phyloP scores from a whole-genome alignment of 2,329 filamentous ascomycete genomes.

The Westerdykella sp. region DNA sequence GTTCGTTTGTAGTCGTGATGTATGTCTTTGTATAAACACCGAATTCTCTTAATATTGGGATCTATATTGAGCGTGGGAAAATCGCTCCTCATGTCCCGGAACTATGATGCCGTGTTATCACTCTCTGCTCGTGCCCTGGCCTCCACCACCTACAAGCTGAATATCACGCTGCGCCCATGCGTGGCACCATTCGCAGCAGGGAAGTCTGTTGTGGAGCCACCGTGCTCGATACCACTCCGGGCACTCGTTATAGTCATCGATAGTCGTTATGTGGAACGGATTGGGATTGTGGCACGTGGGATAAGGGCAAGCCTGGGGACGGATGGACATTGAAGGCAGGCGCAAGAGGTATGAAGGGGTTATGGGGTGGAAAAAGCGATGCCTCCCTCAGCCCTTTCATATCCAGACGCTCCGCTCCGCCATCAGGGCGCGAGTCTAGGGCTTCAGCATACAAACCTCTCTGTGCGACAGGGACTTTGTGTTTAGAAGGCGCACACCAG shows the following conservation, averaged over 20 bases:
- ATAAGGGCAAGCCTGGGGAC: slow-evolving; percentile 1
- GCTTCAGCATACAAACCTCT: background rate
- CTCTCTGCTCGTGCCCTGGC: background rate
- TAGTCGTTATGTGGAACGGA: background rate
- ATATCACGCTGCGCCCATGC: background rate
- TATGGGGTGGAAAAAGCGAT: background rate
- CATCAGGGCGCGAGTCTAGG: too few species aligned
- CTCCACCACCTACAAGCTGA: background rate
- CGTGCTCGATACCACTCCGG: background rate
- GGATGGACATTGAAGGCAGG: background rate
- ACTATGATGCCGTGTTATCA: background rate
- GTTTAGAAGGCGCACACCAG: background rate
- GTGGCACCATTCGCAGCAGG: slow-evolving; percentile 11
- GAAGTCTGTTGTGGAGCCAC: slow-evolving; percentile 1
- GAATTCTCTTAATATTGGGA: background rate
- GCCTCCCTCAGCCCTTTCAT: too few species aligned
- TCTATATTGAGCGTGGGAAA: background rate
- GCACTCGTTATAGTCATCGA: background rate
- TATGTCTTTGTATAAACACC: background rate
- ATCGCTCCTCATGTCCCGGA: background rate
- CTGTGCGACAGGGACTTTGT: background rate
- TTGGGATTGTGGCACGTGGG: background rate
- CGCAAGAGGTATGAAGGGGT: background rate
- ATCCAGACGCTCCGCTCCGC: too few species aligned
- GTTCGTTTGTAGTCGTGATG: background rate